Conservation (phyloP, 2,329 filamentous ascomycete species). For the Colletotrichum sp. region DNA sequence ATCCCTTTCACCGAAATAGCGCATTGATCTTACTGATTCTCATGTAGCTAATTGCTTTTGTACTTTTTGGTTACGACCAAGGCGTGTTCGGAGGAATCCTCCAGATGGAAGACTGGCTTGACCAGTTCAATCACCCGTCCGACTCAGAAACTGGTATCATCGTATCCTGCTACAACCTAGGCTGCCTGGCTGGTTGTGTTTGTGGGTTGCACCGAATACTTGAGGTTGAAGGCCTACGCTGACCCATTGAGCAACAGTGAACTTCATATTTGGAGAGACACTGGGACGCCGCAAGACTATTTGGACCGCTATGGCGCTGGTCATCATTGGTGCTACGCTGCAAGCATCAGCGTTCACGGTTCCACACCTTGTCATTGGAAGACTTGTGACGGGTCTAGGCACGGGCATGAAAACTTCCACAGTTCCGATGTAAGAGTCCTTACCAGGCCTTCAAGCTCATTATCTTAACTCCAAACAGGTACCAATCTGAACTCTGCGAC, state of each 20-base stretch:
- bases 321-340: conserved; percentile 36
- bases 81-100: conserved; percentile 53
- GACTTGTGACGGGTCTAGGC: conserved; percentile 44
- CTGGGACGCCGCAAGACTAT: conserved; percentile 37
- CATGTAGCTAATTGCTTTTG: conserved; percentile 22
- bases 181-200: conserved; percentile 45
- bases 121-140: conserved; percentile 28
- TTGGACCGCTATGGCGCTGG: conserved; percentile 32
- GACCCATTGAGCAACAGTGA: neutral
- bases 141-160: conserved; percentile 33
- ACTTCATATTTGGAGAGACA: conserved; percentile 34
- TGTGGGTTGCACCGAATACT: neutral
- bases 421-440: conserved; percentile 33
- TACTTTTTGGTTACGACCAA: conserved; percentile 51
- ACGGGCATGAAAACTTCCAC: conserved; percentile 40
- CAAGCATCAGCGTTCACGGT: conserved; percentile 37
- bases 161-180: conserved; percentile 40
- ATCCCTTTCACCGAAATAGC: fast-evolving
- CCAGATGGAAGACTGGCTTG: conserved; percentile 45
- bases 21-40: fast-evolving
- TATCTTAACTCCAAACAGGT: conserved; percentile 21
- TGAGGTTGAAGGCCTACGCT: neutral
- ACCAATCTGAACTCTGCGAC: conserved; percentile 49
- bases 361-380: conserved; percentile 46
- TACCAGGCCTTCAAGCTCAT: neutral